Evolutionary conservation across 2,329 filamentous ascomycete species (phyloP).

Genomic region (Fusarium denticulatum): DNA sequence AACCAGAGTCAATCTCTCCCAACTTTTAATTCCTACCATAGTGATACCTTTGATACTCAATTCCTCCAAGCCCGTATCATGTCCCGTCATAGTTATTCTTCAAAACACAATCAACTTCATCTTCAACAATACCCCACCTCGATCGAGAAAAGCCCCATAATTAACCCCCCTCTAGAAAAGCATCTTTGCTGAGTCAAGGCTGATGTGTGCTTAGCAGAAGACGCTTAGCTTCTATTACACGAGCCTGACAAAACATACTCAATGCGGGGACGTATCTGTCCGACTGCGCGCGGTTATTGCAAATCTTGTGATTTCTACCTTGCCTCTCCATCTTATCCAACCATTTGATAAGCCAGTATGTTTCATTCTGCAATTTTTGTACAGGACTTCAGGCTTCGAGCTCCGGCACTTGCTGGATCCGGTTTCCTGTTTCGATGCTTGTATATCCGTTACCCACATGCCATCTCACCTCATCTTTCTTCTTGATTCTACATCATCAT

Average conservation of each 20-base stretch:
- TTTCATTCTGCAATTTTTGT: background rate
- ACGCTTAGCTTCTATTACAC: conserved; percentile 41
- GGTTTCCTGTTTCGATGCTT: background rate
- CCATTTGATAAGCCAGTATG: conserved; percentile 30
- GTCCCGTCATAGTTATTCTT: background rate
- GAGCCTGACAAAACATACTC: conserved; percentile 45
- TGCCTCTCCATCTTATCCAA: conserved; percentile 40
- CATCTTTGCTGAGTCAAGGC: conserved; percentile 32
- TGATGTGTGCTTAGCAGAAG: conserved; percentile 32
- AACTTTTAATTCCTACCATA: background rate
- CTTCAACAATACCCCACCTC: conserved; percentile 8
- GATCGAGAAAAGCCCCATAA: conserved; percentile 5
- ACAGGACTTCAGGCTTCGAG: background rate
- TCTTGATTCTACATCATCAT: background rate
- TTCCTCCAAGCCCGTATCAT: background rate
- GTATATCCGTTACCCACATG: conserved; percentile 14
- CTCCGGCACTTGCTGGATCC: background rate
- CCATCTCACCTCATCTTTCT: background rate
- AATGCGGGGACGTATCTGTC: conserved; percentile 10
- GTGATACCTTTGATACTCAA: background rate
- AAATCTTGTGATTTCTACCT: background rate
- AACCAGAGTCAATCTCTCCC: background rate
- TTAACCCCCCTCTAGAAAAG: background rate
- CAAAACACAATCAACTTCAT: background rate
- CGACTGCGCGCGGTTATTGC: conserved; percentile 31